phyloP scores from a whole-genome alignment of 1,284 basidiomycete genomes.

The Leccinum pseudoinsigne region DNA sequence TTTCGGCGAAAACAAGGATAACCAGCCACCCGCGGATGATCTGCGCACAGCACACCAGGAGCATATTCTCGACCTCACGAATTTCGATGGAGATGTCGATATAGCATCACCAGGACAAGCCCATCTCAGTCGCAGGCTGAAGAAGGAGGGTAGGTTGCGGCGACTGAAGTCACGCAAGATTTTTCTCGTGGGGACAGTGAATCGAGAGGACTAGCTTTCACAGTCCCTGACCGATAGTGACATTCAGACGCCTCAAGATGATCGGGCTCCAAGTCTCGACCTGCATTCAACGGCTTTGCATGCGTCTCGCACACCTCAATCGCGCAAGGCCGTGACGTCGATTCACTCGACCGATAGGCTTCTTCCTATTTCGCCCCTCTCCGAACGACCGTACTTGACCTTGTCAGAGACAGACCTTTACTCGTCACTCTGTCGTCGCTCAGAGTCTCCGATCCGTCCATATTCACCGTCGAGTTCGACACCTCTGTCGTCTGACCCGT shows the following conservation, averaged over 20 bases:
- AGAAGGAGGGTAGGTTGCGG: conserved; percentile 68
- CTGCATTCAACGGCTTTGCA: not conserved
- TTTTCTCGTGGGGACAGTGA: conserved; percentile 17
- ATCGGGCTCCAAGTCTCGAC: conserved; percentile 1
- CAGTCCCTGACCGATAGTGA: not conserved
- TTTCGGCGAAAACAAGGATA: conserved; percentile 35
- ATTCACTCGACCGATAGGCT: conserved; percentile 24
- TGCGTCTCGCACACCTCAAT: not conserved
- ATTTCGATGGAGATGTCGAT: conserved; percentile 82
- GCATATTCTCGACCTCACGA: conserved; percentile 69
- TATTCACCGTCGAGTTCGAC: conserved; percentile 3
- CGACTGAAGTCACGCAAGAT: conserved; percentile 52
- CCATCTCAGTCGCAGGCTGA: conserved; percentile 58
- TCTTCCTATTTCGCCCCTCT: conserved; percentile 17
- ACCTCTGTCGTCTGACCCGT: not conserved
- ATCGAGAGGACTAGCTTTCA: conserved; percentile 7
- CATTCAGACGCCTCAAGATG: not conserved
- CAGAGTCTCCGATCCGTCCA: conserved; percentile 10
- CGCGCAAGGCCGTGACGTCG: conserved; percentile 7
- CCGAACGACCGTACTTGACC: conserved; percentile 16
- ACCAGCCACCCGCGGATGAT: conserved; percentile 31
- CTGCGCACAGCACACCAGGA: conserved; percentile 27
- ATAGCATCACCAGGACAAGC: conserved; percentile 61
- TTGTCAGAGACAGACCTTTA: conserved; percentile 19
- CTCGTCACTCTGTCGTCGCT: conserved; percentile 15